A percentile compares a stretch with the other conserved stretches of the same genome.
Conservation (phyloP, 1,284 basidiomycete genomes). For the Trichosporon sp. region DNA sequence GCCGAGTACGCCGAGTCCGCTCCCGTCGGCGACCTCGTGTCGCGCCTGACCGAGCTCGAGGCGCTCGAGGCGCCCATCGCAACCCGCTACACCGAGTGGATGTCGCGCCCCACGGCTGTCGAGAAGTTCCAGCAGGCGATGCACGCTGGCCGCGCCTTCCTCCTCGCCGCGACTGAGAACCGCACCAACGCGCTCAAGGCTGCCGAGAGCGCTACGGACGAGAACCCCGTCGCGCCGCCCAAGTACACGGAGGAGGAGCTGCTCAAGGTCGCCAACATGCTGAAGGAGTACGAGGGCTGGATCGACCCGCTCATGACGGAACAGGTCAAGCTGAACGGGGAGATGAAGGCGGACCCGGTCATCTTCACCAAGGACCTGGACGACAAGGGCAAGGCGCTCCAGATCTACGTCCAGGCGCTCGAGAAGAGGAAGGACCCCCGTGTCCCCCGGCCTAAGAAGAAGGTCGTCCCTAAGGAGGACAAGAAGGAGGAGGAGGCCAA, state of each 20-base stretch:
- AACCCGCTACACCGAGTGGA: slow-evolving; percentile 81
- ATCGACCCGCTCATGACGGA: slow-evolving; percentile 73
- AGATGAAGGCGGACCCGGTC: slow-evolving; percentile 71
- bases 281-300: slow-evolving; percentile 79
- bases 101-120: slow-evolving; percentile 66
- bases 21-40: slow-evolving; percentile 69
- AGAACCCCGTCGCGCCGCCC: slow-evolving; percentile 63
- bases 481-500: neutral
- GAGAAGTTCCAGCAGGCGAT: slow-evolving; percentile 69
- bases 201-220: slow-evolving; percentile 37
- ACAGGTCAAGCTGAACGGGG: slow-evolving; percentile 69
- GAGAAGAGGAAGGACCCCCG: slow-evolving; percentile 26
- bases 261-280: slow-evolving; percentile 68
- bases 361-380: slow-evolving; percentile 80
- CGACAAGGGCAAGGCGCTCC: slow-evolving; percentile 73
- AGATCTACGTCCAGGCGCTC: slow-evolving; percentile 63
- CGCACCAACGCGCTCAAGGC: slow-evolving; percentile 61
- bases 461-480: slow-evolving; percentile 7
- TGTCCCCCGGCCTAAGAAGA: slow-evolving; percentile 25
- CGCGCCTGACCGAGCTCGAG: slow-evolving; percentile 78
- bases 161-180: slow-evolving; percentile 72
- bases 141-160: slow-evolving; percentile 68
- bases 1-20: slow-evolving; percentile 83
- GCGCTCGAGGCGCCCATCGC: slow-evolving; percentile 77
- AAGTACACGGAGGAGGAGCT: slow-evolving; percentile 83